Conservation (phyloP, 2,329 filamentous ascomycete species). For the Verticillium dahliae region DNA sequence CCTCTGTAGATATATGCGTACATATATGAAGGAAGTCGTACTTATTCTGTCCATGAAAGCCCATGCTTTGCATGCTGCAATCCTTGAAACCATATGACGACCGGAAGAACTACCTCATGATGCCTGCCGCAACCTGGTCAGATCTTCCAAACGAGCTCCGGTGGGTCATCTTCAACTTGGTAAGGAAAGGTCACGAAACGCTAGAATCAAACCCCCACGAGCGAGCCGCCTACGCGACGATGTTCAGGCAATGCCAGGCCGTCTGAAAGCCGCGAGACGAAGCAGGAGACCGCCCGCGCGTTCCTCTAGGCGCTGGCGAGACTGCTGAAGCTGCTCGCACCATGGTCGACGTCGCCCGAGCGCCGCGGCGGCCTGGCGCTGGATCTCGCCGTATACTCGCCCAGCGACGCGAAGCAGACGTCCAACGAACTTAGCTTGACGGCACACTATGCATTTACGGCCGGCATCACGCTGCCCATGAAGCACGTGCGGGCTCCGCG, state of each 20-base stretch:
- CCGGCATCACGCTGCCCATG: not conserved
- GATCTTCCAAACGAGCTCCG: not conserved
- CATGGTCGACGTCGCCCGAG: not conserved
- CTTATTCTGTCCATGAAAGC: too few species aligned
- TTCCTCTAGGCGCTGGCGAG: not conserved
- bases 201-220: not conserved
- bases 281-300: not conserved
- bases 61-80: too few species aligned
- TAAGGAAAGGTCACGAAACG: not conserved
- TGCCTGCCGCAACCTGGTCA: not conserved
- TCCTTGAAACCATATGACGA: too few species aligned
- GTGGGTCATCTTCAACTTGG: not conserved
- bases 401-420: not conserved
- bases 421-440: not conserved
- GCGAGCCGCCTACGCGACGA: not conserved
- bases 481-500: not conserved
- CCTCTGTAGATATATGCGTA: too few species aligned
- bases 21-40: too few species aligned
- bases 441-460: not conserved
- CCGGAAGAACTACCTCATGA: not conserved
- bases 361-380: not conserved
- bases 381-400: not conserved
- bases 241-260: not conserved
- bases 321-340: not conserved
- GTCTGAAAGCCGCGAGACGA: not conserved